These are phyloP conservation scores for Leccinum subtestaceum DNA, from an alignment of 768 basidiomycete genomes.

Conservation along the genomic window DNA sequence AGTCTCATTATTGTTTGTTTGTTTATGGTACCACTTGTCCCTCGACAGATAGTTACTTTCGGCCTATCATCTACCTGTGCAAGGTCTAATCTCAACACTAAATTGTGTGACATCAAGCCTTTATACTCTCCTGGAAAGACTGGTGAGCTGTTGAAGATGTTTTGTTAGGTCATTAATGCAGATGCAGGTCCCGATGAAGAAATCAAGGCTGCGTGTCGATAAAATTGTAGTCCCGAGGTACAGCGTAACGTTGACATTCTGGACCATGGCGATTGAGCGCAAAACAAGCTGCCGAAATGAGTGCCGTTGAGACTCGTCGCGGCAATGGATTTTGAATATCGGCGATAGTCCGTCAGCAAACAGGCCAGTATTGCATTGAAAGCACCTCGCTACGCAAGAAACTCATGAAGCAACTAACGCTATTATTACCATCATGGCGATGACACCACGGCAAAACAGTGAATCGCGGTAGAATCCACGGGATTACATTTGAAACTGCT, in stretches of 20 bases:
- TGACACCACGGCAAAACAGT: background rate
- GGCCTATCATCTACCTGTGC: background rate
- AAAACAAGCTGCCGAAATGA: background rate
- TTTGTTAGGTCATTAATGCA: no score
- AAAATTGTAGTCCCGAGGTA: no score
- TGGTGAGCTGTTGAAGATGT: no score
- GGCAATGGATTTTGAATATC: background rate
- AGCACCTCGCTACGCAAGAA: background rate
- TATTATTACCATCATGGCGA: background rate
- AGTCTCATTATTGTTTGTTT: background rate
- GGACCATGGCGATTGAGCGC: background rate
- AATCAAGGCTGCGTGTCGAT: no score
- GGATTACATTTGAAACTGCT: background rate
- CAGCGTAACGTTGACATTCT: background rate
- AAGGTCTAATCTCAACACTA: background rate
- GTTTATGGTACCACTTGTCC: background rate
- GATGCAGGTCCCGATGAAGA: no score
- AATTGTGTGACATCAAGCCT: no score
- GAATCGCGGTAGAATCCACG: background rate
- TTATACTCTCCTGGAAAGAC: no score
- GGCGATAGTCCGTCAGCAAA: background rate
- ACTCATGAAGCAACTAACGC: background rate
- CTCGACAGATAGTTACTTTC: background rate
- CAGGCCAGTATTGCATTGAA: background rate
- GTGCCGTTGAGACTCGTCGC: background rate